These are phyloP conservation scores for Pseudogymnoascus sp. DNA, from an alignment of 2,329 filamentous ascomycete genomes.

Conservation along the genomic window DNA sequence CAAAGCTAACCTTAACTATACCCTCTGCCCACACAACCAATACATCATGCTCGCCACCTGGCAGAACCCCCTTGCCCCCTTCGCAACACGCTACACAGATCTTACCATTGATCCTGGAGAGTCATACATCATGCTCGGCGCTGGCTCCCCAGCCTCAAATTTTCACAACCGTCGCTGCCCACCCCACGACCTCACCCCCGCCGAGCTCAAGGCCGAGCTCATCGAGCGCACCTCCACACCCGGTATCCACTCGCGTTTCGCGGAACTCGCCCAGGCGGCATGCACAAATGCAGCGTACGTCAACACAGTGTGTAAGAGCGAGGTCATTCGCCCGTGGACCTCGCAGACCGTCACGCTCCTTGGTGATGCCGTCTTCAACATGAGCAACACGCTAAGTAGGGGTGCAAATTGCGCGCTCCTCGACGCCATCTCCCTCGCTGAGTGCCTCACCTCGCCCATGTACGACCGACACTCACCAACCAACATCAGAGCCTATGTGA, in stretches of 20 bases:
- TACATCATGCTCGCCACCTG: conserved; percentile 24
- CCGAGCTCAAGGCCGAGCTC: conserved; percentile 21
- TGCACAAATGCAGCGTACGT: conserved; percentile 20
- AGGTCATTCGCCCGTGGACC: conserved; percentile 21
- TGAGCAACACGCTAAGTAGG: conserved; percentile 23
- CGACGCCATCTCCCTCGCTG: conserved; percentile 21
- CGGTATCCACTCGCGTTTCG: conserved; percentile 17
- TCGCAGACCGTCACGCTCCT: conserved; percentile 20
- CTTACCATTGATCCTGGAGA: conserved; percentile 20
- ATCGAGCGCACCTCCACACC: conserved; percentile 14
- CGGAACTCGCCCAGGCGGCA: conserved; percentile 18
- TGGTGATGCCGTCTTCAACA: conserved; percentile 9
- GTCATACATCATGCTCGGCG: conserved; percentile 25
- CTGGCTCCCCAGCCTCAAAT: conserved; percentile 16
- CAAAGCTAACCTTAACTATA: conserved; percentile 10
- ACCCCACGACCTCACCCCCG: conserved; percentile 13
- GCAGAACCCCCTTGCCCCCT: conserved; percentile 20
- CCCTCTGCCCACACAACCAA: conserved; percentile 21
- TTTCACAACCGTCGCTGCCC: conserved; percentile 21
- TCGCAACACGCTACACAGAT: conserved; percentile 18
- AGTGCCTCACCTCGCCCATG: conserved; percentile 13
- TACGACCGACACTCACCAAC: conserved; percentile 7
- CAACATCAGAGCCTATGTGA: conserved; percentile 14
- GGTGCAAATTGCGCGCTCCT: conserved; percentile 25
- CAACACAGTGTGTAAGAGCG: conserved; percentile 18